Conservation (phyloP, 805 yeast genomes). For the Ogataea minuta region DNA sequence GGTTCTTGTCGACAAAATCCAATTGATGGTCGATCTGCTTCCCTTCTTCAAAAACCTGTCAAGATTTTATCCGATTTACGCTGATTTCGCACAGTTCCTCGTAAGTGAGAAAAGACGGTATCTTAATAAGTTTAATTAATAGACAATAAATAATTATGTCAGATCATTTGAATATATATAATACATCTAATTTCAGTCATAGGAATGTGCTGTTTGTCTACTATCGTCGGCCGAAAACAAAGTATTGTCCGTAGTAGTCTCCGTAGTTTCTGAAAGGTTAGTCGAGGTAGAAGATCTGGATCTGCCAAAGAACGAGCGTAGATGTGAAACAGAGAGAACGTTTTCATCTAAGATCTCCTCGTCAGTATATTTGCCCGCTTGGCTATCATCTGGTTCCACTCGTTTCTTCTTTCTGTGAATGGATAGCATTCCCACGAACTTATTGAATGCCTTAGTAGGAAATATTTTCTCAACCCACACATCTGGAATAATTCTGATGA, state of each 20-base stretch:
- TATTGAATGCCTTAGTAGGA: slow-evolving; percentile 56
- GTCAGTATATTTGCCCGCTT: slow-evolving; percentile 8
- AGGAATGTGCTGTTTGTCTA: slow-evolving; percentile 5
- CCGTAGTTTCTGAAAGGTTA: slow-evolving; percentile 11
- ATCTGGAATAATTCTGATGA: slow-evolving; percentile 84
- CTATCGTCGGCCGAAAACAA: slow-evolving; percentile 13
- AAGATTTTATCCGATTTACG: slow-evolving; percentile 49
- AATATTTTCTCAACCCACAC: slow-evolving; percentile 60
- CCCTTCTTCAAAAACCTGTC: slow-evolving; percentile 54
- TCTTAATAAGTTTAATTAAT: slow-evolving; percentile 16
- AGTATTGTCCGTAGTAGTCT: slow-evolving; percentile 23
- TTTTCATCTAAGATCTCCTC: slow-evolving; percentile 20
- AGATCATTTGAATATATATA: slow-evolving; percentile 1
- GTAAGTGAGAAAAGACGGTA: slow-evolving; percentile 36
- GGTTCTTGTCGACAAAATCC: slow-evolving; percentile 42
- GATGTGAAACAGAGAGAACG: slow-evolving; percentile 17
- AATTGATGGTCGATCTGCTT: slow-evolving; percentile 45
- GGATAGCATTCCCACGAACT: slow-evolving; percentile 22
- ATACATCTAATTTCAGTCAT: background rate
- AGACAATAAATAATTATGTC: background rate
- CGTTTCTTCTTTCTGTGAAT: slow-evolving; percentile 16
- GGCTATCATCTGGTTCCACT: slow-evolving; percentile 7
- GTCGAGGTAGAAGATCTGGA: slow-evolving; percentile 24
- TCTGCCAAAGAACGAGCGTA: slow-evolving; percentile 15
- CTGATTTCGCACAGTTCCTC: slow-evolving; percentile 46